Percentiles rank a stretch among this genome's conserved stretches.
phyloP scores from a whole-genome alignment of 306 rosid genomes.

The Medicago arabica region DNA sequence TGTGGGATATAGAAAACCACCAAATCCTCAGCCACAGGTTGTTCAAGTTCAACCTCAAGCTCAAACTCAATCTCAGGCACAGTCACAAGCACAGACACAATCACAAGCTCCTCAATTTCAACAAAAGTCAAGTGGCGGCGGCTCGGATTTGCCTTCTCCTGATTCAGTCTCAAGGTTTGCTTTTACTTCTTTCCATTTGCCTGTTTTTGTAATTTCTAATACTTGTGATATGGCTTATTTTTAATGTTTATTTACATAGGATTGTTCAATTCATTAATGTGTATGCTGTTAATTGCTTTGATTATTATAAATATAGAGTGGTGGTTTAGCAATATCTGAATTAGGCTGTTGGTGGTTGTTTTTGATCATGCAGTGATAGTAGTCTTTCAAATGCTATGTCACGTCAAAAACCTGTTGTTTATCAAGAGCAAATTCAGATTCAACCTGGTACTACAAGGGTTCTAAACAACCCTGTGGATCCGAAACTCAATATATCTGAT shows the following conservation, averaged over 20 bases:
- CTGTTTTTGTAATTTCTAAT: neutral
- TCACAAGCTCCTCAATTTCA: conserved; percentile 60
- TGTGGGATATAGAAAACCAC: conserved; percentile 60
- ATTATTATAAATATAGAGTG: conserved; percentile 4
- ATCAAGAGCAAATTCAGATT: conserved; percentile 82
- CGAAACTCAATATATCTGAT: conserved; percentile 62
- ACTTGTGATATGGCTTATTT: conserved; percentile 16
- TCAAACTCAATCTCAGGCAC: conserved; percentile 4
- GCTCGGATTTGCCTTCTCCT: conserved; percentile 77
- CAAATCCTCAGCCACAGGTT: conserved; percentile 59
- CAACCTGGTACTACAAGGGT: conserved; percentile 67
- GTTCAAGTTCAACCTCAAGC: neutral
- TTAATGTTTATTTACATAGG: conserved; percentile 3
- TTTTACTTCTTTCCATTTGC: conserved; percentile 15
- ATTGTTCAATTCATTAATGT: conserved; percentile 12
- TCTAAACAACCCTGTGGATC: conserved; percentile 66
- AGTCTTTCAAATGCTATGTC: conserved; percentile 72
- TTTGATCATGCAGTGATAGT: conserved; percentile 69
- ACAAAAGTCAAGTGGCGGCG: conserved; percentile 66
- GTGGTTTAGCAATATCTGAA: conserved; percentile 46
- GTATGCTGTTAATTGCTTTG: neutral
- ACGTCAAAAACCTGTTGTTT: conserved; percentile 67
- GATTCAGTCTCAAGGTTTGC: conserved; percentile 93
- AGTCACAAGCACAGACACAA: conserved; percentile 52
- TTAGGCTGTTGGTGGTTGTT: conserved; percentile 36